Conservation (phyloP, 441 rosid species). For the Lagerstroemia fauriei region DNA sequence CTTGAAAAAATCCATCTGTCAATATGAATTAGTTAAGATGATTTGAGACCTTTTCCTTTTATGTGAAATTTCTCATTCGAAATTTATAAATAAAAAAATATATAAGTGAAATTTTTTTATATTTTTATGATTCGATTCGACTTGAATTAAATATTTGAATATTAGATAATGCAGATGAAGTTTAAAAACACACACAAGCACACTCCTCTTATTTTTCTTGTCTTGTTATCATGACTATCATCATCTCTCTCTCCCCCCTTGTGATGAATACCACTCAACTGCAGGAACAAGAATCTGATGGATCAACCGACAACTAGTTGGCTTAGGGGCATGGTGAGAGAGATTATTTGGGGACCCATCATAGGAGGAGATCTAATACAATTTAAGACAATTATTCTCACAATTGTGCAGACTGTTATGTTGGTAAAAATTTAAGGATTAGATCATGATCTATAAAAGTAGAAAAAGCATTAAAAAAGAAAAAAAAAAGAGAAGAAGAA, state of each 20-base stretch:
- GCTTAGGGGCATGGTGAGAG: neutral
- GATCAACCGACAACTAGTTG: slow-evolving; percentile 11
- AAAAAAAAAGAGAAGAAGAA: no score
- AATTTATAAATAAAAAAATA: no score
- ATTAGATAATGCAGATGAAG: no score
- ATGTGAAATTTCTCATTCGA: no score
- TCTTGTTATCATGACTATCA: neutral
- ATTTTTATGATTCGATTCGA: no score
- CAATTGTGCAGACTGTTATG: neutral
- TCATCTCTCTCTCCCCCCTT: neutral
- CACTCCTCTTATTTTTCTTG: neutral
- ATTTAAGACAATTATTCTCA: no score
- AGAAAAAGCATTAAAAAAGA: neutral
- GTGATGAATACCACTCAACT: slow-evolving; percentile 9
- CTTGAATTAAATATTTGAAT: no score
- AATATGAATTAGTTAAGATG: no score
- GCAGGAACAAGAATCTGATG: slow-evolving; percentile 7
- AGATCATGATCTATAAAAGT: neutral
- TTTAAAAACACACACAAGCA: no score
- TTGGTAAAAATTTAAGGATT: neutral
- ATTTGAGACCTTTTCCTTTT: no score
- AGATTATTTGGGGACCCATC: neutral
- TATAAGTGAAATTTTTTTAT: no score
- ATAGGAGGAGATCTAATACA: neutral
- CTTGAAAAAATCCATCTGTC: no score